Conservation (phyloP, 495 filamentous ascomycete species). For the Talaromyces thailandensis region DNA sequence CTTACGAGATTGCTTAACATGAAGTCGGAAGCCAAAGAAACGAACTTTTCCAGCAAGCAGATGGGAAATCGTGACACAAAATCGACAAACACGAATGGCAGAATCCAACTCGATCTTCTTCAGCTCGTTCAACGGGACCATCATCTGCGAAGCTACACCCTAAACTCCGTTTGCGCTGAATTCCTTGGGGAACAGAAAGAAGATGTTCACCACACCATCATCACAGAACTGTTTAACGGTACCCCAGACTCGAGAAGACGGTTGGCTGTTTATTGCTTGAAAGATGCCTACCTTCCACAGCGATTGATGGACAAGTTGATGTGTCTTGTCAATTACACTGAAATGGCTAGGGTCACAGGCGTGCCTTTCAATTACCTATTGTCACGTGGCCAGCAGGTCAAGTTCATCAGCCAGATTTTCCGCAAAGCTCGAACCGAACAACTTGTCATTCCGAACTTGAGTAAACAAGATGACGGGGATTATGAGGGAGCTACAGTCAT, state of each 20-base stretch:
- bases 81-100: constrained; percentile 85
- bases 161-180: constrained; percentile 95
- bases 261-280: constrained; percentile 92
- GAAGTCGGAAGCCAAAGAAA: constrained; percentile 57
- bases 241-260: constrained; percentile 84
- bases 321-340: constrained; percentile 94
- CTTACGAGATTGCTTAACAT: constrained; percentile 68
- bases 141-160: constrained; percentile 89
- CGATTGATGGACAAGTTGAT: constrained; percentile 95
- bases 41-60: constrained; percentile 94
- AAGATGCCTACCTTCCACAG: constrained; percentile 95
- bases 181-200: constrained; percentile 98
- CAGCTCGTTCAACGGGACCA: constrained; percentile 91
- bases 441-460: constrained; percentile 84
- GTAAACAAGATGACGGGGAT: constrained; percentile 60
- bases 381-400: constrained; percentile 89
- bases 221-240: constrained; percentile 94
- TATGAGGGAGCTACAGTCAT: constrained; percentile 99
- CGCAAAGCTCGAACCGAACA: constrained; percentile 87
- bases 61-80: constrained; percentile 97
- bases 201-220: constrained; percentile 98
- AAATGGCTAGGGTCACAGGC: constrained; percentile 99
- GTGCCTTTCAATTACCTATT: constrained; percentile 96
- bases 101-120: constrained; percentile 86
- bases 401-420: constrained; percentile 96